phyloP scores from a whole-genome alignment of 768 basidiomycete genomes.

The Hypsizygus marmoreus region DNA sequence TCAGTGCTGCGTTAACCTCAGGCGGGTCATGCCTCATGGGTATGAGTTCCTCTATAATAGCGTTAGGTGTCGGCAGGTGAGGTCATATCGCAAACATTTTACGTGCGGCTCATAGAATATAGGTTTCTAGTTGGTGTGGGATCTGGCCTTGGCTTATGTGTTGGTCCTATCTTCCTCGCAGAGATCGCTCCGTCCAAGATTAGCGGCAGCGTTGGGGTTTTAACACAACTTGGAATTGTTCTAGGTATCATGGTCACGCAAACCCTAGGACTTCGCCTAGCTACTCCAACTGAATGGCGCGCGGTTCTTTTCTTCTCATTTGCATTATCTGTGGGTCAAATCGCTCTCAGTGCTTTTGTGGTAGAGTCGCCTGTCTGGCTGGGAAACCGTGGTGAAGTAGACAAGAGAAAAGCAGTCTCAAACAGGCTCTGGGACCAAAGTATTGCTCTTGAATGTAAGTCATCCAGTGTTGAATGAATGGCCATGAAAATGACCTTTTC shows the following conservation, averaged over 20 bases:
- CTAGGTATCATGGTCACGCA: slow-evolving; percentile 89
- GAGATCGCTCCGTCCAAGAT: slow-evolving; percentile 82
- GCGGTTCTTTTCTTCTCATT: slow-evolving; percentile 66
- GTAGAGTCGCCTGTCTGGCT: slow-evolving; percentile 79
- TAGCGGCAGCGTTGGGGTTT: slow-evolving; percentile 77
- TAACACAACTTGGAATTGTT: slow-evolving; percentile 83
- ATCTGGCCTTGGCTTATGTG: slow-evolving; percentile 72
- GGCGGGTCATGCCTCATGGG: slow-evolving; percentile 69
- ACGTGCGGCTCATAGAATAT: slow-evolving; percentile 2
- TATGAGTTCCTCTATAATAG: slow-evolving; percentile 53
- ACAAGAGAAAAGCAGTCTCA: slow-evolving; percentile 49
- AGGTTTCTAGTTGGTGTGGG: slow-evolving; percentile 72
- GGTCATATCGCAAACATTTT: slow-evolving; percentile 15
- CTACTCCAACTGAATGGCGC: slow-evolving; percentile 74
- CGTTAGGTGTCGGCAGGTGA: slow-evolving; percentile 69
- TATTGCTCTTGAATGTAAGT: slow-evolving; percentile 29
- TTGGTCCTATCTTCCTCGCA: slow-evolving; percentile 83
- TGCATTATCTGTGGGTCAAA: slow-evolving; percentile 55
- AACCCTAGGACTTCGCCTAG: slow-evolving; percentile 66
- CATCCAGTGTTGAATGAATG: neutral
- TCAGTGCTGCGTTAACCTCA: slow-evolving; percentile 57
- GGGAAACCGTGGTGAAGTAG: slow-evolving; percentile 44
- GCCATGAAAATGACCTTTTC: neutral
- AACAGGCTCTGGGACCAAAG: slow-evolving; percentile 55
- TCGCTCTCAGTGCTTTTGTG: slow-evolving; percentile 52